These are phyloP conservation scores for Leptomonas seymouri DNA, from an alignment of 208 protist species.

Conservation along the genomic window DNA sequence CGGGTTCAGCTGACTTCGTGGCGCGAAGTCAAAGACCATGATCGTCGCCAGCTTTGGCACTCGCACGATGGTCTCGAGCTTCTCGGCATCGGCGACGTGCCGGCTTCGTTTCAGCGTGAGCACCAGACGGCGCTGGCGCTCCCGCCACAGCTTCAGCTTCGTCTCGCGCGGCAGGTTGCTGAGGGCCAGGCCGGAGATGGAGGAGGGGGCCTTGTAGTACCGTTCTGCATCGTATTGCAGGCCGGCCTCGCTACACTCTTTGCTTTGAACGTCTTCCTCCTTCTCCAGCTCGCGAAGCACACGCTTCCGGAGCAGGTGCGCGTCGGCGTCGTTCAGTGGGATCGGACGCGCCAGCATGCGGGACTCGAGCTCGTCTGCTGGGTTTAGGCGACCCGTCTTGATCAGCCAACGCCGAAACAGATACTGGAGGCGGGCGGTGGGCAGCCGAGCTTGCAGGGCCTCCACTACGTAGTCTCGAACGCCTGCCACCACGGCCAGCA, in stretches of 20 bases:
- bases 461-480: conserved; percentile 18
- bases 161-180: conserved; percentile 52
- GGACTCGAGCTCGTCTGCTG: conserved; percentile 48
- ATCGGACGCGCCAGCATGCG: conserved; percentile 55
- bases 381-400: conserved; percentile 20
- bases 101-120: conserved; percentile 32
- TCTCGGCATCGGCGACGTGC: conserved; percentile 62
- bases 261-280: conserved; percentile 25
- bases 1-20: conserved; percentile 79
- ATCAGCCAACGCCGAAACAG: conserved; percentile 75
- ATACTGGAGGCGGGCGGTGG: conserved; percentile 40
- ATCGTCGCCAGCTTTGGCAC: conserved; percentile 60
- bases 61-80: conserved; percentile 57
- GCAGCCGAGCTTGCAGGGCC: conserved; percentile 23
- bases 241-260: conserved; percentile 25
- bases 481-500: neutral
- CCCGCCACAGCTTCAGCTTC: conserved; percentile 75
- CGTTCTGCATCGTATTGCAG: conserved; percentile 33
- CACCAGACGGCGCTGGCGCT: conserved; percentile 53
- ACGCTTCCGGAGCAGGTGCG: conserved; percentile 30
- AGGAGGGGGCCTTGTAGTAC: conserved; percentile 44
- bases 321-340: conserved; percentile 53
- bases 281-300: conserved; percentile 28
- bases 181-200: conserved; percentile 57
- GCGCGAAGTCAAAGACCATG: conserved; percentile 44